These are phyloP conservation scores for Neurospora tetraspora DNA, from an alignment of 495 filamentous ascomycete species.

Conservation along the genomic window DNA sequence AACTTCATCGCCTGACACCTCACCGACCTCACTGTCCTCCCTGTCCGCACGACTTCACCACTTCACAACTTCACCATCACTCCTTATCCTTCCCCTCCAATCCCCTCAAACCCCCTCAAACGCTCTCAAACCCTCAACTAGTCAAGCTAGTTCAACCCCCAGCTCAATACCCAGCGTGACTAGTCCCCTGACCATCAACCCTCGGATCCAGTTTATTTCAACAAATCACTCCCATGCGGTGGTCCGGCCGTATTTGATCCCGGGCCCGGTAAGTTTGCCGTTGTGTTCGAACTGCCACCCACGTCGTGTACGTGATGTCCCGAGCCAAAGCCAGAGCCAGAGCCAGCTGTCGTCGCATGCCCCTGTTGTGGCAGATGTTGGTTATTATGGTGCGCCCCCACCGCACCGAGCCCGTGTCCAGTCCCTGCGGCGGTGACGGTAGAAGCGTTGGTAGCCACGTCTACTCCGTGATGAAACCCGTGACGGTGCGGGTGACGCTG, in stretches of 20 bases:
- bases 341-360: background rate
- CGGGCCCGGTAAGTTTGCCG: slow-evolving; percentile 13
- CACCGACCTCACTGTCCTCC: background rate
- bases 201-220: slow-evolving; percentile 46
- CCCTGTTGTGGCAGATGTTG: background rate
- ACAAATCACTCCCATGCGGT: slow-evolving; percentile 37
- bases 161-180: background rate
- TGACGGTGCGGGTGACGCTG: background rate
- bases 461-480: background rate
- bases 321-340: background rate
- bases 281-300: background rate
- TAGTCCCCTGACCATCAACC: slow-evolving; percentile 25
- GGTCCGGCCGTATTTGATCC: slow-evolving; percentile 37
- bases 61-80: background rate
- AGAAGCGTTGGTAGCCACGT: background rate
- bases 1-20: background rate
- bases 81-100: background rate
- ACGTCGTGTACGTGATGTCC: background rate
- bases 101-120: no score
- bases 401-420: background rate
- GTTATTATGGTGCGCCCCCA: background rate
- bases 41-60: no score
- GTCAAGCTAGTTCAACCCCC: background rate
- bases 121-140: background rate
- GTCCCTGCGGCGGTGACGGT: background rate